phyloP scores from a whole-genome alignment of 768 basidiomycete species.

The Lentinula aciculospora region DNA sequence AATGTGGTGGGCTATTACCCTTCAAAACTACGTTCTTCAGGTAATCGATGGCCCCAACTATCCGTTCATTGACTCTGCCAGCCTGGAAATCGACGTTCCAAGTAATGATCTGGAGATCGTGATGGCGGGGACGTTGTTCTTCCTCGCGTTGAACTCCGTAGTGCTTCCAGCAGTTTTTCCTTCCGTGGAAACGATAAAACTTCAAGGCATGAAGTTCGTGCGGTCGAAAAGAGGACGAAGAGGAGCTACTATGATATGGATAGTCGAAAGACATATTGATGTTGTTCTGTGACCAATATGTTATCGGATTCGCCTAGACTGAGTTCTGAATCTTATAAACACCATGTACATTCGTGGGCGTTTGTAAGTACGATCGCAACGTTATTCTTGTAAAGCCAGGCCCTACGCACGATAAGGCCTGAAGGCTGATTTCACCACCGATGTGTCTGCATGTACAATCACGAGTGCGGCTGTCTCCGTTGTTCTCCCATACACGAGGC shows the following conservation, averaged over 20 bases:
- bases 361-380: neutral
- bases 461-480: neutral
- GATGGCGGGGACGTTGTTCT: neutral
- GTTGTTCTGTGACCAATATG: too few relatives aligned
- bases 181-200: conserved; percentile 34
- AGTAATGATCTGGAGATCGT: conserved; percentile 41
- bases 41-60: conserved; percentile 44
- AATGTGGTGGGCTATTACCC: conserved; percentile 46
- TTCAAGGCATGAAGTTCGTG: conserved; percentile 8
- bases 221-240: neutral
- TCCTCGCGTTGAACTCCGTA: conserved; percentile 13
- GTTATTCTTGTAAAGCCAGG: neutral
- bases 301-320: neutral
- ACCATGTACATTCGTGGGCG: conserved; percentile 3
- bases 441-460: neutral
- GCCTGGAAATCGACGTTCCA: conserved; percentile 66
- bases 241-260: conserved; percentile 18
- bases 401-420: neutral
- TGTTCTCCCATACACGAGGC: conserved; percentile 8
- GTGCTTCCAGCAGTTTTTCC: conserved; percentile 42
- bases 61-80: conserved; percentile 32
- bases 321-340: neutral
- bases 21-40: conserved; percentile 48
- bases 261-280: neutral
- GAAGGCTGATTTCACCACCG: neutral